These are phyloP conservation scores for Hypoxylon lienhwacheense DNA, from an alignment of 495 filamentous ascomycete genomes.

Conservation along the genomic window DNA sequence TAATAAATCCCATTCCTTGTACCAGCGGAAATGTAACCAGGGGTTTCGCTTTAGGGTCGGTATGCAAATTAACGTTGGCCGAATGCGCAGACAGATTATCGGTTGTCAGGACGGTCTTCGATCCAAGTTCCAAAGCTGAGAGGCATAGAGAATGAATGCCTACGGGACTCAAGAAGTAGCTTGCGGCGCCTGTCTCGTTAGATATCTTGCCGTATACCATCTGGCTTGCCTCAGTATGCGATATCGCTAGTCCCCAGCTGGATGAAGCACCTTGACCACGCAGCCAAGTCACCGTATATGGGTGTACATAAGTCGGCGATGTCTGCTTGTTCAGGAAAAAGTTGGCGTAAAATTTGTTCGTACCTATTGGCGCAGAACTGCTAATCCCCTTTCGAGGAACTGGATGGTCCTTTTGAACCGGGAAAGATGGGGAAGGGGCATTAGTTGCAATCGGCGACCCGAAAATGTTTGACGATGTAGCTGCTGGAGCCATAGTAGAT, in stretches of 20 bases:
- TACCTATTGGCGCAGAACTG: conserved; percentile 61
- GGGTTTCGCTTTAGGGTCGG: conserved; percentile 53
- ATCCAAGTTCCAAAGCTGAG: conserved; percentile 71
- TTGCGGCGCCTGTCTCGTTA: conserved; percentile 56
- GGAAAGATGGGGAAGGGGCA: conserved; percentile 58
- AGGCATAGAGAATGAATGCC: conserved; percentile 80
- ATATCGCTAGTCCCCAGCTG: conserved; percentile 77
- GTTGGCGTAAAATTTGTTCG: conserved; percentile 93
- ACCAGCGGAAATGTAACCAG: conserved; percentile 76
- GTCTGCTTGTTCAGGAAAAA: conserved; percentile 78
- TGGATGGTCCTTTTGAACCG: conserved; percentile 49
- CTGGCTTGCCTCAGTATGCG: conserved; percentile 68
- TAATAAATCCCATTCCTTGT: conserved; percentile 89
- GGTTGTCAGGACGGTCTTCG: conserved; percentile 60
- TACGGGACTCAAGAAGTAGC: conserved; percentile 80
- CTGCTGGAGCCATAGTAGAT: conserved; percentile 18
- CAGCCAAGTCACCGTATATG: conserved; percentile 80
- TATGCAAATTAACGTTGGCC: conserved; percentile 66
- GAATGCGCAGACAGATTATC: conserved; percentile 70
- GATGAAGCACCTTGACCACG: conserved; percentile 64
- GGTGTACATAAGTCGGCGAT: conserved; percentile 75
- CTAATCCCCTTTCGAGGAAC: conserved; percentile 44
- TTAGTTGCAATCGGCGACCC: conserved; percentile 62
- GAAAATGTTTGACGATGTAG: conserved; percentile 48
- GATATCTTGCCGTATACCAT: conserved; percentile 59